These are phyloP conservation scores for Cyberlindnera lachancei DNA, from an alignment of 805 yeast genomes.

Conservation along the genomic window DNA sequence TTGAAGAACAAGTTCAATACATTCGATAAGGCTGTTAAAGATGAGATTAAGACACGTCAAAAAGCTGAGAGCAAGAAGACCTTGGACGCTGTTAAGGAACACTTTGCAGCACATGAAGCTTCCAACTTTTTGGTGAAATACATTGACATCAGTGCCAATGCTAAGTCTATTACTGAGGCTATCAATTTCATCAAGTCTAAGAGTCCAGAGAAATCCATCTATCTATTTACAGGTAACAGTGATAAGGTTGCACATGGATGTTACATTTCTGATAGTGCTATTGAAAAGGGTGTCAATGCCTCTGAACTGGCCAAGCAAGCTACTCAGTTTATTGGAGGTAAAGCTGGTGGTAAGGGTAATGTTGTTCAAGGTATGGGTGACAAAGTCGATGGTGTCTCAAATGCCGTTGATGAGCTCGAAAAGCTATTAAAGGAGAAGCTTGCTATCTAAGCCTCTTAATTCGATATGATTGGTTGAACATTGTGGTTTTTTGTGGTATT, in stretches of 20 bases:
- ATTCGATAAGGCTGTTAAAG: constrained; percentile 82
- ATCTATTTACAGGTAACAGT: constrained; percentile 65
- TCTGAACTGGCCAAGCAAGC: constrained; percentile 69
- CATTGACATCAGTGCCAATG: constrained; percentile 68
- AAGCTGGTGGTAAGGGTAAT: constrained; percentile 97
- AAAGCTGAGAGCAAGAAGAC: constrained; percentile 83
- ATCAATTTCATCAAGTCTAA: constrained; percentile 74
- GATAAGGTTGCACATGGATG: constrained; percentile 94
- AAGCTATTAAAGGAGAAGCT: constrained; percentile 55
- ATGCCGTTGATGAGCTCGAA: constrained; percentile 68
- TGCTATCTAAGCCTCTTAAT: constrained; percentile 13
- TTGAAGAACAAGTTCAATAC: constrained; percentile 67
- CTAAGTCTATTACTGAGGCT: constrained; percentile 93
- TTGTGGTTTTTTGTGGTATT: not conserved
- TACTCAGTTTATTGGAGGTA: constrained; percentile 79
- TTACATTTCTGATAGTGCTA: constrained; percentile 67
- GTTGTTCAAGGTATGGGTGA: constrained; percentile 97
- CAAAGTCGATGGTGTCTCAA: constrained; percentile 56
- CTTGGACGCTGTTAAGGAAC: constrained; percentile 64
- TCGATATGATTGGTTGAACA: too few relatives aligned
- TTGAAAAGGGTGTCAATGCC: constrained; percentile 65
- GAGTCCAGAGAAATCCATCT: constrained; percentile 66
- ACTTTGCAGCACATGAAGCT: constrained; percentile 48
- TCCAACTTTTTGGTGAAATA: constrained; percentile 58
- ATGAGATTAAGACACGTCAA: constrained; percentile 79